These are phyloP conservation scores for Aegilops umbellulata DNA, from an alignment of 176 grass and related monocot species.

Conservation along the genomic window DNA sequence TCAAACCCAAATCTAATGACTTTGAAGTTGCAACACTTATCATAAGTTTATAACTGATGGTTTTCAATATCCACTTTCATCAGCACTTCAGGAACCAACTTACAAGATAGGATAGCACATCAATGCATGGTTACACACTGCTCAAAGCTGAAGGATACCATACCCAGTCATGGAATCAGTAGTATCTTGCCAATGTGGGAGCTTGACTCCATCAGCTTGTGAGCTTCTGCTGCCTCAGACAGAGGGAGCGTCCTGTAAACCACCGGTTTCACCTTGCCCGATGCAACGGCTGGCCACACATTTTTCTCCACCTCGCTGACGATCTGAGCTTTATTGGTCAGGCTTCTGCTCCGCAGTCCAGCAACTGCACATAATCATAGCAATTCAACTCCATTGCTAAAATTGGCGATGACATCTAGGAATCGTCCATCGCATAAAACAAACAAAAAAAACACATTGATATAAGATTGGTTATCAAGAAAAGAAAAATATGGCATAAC, in stretches of 20 bases:
- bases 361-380: slow-evolving; percentile 46
- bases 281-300: slow-evolving; percentile 65
- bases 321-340: slow-evolving; percentile 68
- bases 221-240: slow-evolving; percentile 70
- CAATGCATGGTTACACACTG: background rate
- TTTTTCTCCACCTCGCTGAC: slow-evolving; percentile 72
- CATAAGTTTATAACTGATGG: background rate
- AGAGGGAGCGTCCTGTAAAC: slow-evolving; percentile 64
- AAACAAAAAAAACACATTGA: background rate
- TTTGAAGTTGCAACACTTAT: background rate
- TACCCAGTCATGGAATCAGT: slow-evolving; percentile 52
- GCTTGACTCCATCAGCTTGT: slow-evolving; percentile 76
- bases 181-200: slow-evolving; percentile 87
- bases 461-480: background rate
- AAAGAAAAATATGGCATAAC: background rate
- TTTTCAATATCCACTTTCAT: background rate
- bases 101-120: background rate
- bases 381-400: background rate
- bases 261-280: slow-evolving; percentile 72
- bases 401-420: background rate
- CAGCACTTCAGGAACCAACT: background rate
- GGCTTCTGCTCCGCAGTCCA: slow-evolving; percentile 62
- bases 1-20: background rate
- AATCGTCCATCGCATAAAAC: background rate
- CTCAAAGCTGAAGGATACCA: background rate